Evolutionary conservation across 2,329 filamentous ascomycete genomes (phyloP).

Genomic region (Tolypocladium cylindrosporum): DNA sequence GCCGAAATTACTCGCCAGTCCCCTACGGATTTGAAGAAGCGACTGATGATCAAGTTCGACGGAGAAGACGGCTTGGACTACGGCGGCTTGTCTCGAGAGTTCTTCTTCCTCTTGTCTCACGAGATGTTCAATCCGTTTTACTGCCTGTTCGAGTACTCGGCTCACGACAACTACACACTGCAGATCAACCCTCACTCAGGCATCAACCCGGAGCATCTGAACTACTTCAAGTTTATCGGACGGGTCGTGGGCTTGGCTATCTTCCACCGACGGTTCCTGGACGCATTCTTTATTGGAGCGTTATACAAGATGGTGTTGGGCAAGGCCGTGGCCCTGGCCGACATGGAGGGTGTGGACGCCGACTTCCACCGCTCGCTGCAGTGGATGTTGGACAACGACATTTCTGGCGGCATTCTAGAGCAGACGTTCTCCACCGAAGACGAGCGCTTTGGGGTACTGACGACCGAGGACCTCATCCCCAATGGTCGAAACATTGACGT

Average conservation of each 20-base stretch:
- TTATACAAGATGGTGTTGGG: constrained; percentile 99
- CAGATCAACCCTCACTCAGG: constrained; percentile 99
- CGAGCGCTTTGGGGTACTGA: constrained; percentile 90
- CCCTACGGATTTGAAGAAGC: constrained; percentile 92
- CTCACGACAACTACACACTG: constrained; percentile 98
- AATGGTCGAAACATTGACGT: constrained; percentile 87
- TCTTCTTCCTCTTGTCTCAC: constrained; percentile 97
- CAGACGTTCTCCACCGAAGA: constrained; percentile 96
- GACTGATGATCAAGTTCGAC: constrained; percentile 99
- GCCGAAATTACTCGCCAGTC: constrained; percentile 97
- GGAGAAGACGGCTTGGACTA: constrained; percentile 97
- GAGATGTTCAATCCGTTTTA: constrained; percentile 99
- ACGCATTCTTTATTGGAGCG: constrained; percentile 98
- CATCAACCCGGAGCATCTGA: constrained; percentile 97
- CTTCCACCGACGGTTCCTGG: constrained; percentile 94
- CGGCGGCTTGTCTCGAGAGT: constrained; percentile 93
- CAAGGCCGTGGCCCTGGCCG: constrained; percentile 82
- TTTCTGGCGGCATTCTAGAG: constrained; percentile 82
- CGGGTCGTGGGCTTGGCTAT: constrained; percentile 94
- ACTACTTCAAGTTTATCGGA: constrained; percentile 99
- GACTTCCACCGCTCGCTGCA: constrained; percentile 94
- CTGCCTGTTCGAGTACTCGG: constrained; percentile 98
- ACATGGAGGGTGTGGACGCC: constrained; percentile 98
- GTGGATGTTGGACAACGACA: constrained; percentile 98
- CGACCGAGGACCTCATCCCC: constrained; percentile 88